Evolutionary conservation across 305 asterid species (phyloP), one percentile per base, ranked within the genome.

Genomic region (Rubia peregrina): DNA sequence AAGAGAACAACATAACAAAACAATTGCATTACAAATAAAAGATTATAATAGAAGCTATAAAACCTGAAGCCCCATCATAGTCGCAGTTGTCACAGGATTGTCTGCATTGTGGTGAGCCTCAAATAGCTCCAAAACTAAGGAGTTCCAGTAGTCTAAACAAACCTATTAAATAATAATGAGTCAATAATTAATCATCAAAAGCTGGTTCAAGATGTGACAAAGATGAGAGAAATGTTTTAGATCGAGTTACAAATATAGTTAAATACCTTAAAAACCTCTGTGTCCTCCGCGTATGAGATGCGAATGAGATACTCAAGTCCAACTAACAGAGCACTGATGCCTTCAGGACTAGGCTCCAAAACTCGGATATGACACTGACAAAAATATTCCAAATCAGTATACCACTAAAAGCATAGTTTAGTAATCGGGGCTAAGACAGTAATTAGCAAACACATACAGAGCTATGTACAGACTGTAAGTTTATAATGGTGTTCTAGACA

Each of bases 71-170:
- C 98, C 98, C 88, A 91, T 84, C 92, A 87, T 79, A 79, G 68
- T 87, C 55, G 86, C 90, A 74, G 82, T 75, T 71, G 83, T 85
- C 41, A 92, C 90, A 71, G 96, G 87, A 78, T 74, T 84, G 61
- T 88, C 97, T 68, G 83, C 64, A 78, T 84, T 88, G 79, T 86
- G 97, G 83, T 85, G 88, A 63, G 97, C 90, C 84, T 92, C 97
- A 87, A 86, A 95, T 74, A 95, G 86, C 83, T 90, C 99, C 80
- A 80, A 79, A 70, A 95, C 97, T 69, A 92, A 73, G 68, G 92
- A 83, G 80, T 95, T 95, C 99, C 99, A 95, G 76, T 90, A 95
- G 80, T 95, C 99, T 85, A 95, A 87, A 80, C 99, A 95, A 71
- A 95, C 99, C 99, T 95, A 82, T 75, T 26, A 67, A 69, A 56